These are phyloP conservation scores for Phytopythium aichiense DNA, from an alignment of 352 stramenopile genomes.

Conservation along the genomic window DNA sequence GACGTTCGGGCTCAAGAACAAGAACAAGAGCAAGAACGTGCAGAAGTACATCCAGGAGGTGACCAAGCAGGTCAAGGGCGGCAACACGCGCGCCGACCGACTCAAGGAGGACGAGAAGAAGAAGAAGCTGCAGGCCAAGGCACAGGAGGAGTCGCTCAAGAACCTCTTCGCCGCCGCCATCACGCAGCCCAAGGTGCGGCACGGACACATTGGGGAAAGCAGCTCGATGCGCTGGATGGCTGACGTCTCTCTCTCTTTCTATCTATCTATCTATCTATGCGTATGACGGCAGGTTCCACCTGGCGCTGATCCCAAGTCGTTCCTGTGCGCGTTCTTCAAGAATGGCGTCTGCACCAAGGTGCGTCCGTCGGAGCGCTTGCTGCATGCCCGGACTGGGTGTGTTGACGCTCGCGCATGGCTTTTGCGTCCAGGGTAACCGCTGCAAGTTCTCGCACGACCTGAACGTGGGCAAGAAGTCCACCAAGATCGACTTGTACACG, in stretches of 20 bases:
- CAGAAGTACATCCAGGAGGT: slow-evolving; percentile 92
- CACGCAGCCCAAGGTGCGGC: slow-evolving; percentile 76
- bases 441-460: slow-evolving; percentile 91
- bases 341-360: slow-evolving; percentile 84
- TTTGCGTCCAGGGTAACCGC: slow-evolving; percentile 48
- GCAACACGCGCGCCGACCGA: slow-evolving; percentile 69
- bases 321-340: slow-evolving; percentile 90
- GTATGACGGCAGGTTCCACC: slow-evolving; percentile 59
- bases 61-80: slow-evolving; percentile 87
- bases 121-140: slow-evolving; percentile 81
- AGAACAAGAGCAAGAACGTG: slow-evolving; percentile 98
- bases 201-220: too few species aligned
- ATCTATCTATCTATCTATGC: too few species aligned
- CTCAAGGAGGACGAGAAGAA: slow-evolving; percentile 71
- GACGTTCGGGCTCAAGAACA: slow-evolving; percentile 99
- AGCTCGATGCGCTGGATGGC: too few species aligned
- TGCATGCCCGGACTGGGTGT: too few species aligned
- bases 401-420: background rate
- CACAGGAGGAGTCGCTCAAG: slow-evolving; percentile 81
- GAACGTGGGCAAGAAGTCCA: slow-evolving; percentile 81
- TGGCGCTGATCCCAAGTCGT: slow-evolving; percentile 85
- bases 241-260: too few species aligned
- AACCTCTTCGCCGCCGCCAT: slow-evolving; percentile 84
- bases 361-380: background rate
- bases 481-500: slow-evolving; percentile 90